Percentiles rank a stretch among this genome's conserved stretches.
phyloP scores from a whole-genome alignment of 768 basidiomycete genomes.

The Boletales sp. region DNA sequence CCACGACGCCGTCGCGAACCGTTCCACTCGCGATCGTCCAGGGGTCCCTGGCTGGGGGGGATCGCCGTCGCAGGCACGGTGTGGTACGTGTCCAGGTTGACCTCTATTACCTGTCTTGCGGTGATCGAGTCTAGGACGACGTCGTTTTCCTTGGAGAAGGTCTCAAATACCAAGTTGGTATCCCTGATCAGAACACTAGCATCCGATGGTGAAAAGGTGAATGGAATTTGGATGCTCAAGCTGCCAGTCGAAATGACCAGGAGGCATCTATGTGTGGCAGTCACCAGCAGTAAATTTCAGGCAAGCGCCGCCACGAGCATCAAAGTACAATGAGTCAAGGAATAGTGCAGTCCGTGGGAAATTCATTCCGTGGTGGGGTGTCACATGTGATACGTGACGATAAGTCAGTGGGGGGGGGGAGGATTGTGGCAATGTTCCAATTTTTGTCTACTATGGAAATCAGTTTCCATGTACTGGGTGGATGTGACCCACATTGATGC shows the following conservation, averaged over 20 bases:
- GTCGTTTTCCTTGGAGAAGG: constrained; percentile 33
- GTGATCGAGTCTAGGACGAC: constrained; percentile 27
- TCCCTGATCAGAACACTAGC: neutral
- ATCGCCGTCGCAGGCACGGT: constrained; percentile 12
- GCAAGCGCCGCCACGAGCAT: constrained; percentile 34
- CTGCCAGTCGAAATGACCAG: constrained; percentile 44
- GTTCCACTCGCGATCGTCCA: constrained; percentile 26
- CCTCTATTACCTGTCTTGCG: constrained; percentile 28
- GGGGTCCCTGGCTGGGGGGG: constrained; percentile 19
- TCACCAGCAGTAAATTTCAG: constrained; percentile 38
- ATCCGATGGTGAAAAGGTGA: neutral
- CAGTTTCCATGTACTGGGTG: too few species aligned
- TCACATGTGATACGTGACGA: too few species aligned
- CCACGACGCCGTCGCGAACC: constrained; percentile 27
- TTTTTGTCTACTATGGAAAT: too few species aligned
- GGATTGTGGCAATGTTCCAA: too few species aligned
- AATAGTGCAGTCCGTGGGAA: too few species aligned
- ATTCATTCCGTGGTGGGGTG: too few species aligned
- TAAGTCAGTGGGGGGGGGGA: too few species aligned
- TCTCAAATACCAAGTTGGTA: constrained; percentile 30
- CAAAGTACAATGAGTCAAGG: too few species aligned
- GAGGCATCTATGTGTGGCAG: constrained; percentile 33
- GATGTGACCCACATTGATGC: too few species aligned
- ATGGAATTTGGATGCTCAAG: constrained; percentile 22
- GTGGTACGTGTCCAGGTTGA: constrained; percentile 22